Evolutionary conservation across 2,329 filamentous ascomycete species (phyloP), one percentile per base, ranked within the genome.

Genomic region (Thelonectria discophora): DNA sequence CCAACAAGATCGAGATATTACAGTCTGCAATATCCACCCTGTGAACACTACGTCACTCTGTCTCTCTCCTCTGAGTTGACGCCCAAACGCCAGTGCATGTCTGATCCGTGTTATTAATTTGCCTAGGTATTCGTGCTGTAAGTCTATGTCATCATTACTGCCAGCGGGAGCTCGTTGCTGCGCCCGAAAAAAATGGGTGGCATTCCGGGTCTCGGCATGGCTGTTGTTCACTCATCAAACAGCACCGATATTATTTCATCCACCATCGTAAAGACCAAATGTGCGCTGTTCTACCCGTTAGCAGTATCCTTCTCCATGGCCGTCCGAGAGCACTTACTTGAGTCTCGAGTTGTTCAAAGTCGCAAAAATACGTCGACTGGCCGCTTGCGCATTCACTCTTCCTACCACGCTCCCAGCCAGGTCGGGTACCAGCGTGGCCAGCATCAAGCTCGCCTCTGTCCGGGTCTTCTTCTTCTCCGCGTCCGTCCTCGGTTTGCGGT

Each of bases 391-490:
- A 79, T 99, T 99, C 45, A 90, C 86, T 71, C 93, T 86, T 5
- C 95, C 95, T 15, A 99, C 96, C 7, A 99, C 96, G 77, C 91
- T 97, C 8, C 90, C 93, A 9, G 92, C 94, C 58, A 99, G 75
- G 75, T 99, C 95, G 2, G 95, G 95, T 18, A 99, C 84, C 51
- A 99, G 84, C 10, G 93, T 97, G 10, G 91, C 92, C 50, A 99
- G 83, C 82, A 98, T 92, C 21, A 97, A 80, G 62, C 91, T 93
- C 7, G 96, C 95, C 77, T 98, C 95, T 9, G 89, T 92, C 62
- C 92, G 85, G 63, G 91, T 96, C 76, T 88, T 90, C 52, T 88
- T 85, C 79, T 93, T 95, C 71, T 98, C 91, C 1, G 85, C 84
- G 3, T 81, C 72, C 0, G 89, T 93, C 54, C 95, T 82, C 7